phyloP scores from a whole-genome alignment of 1,139 yeast species.

The Scheffersomyces illinoinensis region DNA sequence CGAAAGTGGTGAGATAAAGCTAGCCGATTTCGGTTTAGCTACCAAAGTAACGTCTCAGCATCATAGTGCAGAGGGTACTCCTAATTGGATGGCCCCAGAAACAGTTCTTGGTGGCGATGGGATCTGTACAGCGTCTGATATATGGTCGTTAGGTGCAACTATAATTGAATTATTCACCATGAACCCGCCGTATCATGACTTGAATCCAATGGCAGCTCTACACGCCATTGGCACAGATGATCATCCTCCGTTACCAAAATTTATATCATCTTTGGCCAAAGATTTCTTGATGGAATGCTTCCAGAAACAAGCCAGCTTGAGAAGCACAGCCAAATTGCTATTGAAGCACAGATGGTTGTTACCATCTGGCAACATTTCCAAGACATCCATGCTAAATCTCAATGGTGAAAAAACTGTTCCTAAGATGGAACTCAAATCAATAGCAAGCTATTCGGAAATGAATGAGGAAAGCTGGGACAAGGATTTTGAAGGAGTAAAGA shows the following conservation, averaged over 20 bases:
- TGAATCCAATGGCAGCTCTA: conserved; percentile 83
- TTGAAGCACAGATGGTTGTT: conserved; percentile 65
- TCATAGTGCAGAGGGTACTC: conserved; percentile 62
- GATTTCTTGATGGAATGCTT: conserved; percentile 78
- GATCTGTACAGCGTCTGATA: conserved; percentile 82
- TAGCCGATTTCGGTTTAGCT: conserved; percentile 83
- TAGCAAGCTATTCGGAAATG: conserved; percentile 27
- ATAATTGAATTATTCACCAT: conserved; percentile 84
- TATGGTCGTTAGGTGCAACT: conserved; percentile 96
- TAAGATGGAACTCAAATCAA: conserved; percentile 18
- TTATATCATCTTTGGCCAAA: conserved; percentile 50
- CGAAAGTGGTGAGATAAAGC: conserved; percentile 58
- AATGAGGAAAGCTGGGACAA: conserved; percentile 40
- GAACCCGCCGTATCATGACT: conserved; percentile 82
- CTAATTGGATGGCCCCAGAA: conserved; percentile 91
- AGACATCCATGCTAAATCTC: conserved; percentile 1
- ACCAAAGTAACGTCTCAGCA: conserved; percentile 49
- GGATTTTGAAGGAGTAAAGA: conserved; percentile 27
- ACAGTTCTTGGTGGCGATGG: conserved; percentile 76
- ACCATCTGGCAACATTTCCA: conserved; percentile 11
- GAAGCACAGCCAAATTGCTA: conserved; percentile 59
- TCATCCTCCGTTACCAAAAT: conserved; percentile 74
- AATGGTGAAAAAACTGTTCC: conserved; percentile 4
- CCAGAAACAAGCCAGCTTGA: conserved; percentile 66
- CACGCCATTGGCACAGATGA: conserved; percentile 91